Evolutionary conservation across 1,284 basidiomycete genomes (phyloP).

Genomic region (Cryptococcus neoformans): DNA sequence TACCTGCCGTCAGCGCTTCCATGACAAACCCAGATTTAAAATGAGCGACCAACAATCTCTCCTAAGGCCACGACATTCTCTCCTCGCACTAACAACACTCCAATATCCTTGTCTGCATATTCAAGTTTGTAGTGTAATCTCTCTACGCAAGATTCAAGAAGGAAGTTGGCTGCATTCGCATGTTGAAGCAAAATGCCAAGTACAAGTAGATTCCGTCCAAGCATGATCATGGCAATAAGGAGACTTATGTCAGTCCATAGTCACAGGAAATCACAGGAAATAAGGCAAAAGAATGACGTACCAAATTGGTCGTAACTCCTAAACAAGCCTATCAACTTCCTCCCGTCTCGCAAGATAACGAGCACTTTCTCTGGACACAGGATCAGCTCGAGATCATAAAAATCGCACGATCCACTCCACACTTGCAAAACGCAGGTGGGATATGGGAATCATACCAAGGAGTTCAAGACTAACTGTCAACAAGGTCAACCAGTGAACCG

Average conservation of each 20-base stretch:
- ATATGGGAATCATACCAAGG: not conserved
- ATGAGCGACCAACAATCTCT: constrained; percentile 73
- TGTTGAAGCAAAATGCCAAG: no score
- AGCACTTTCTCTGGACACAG: constrained; percentile 85
- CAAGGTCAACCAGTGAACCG: constrained; percentile 92
- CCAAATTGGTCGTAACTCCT: constrained; percentile 99
- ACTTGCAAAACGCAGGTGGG: not conserved
- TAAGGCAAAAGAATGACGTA: constrained; percentile 51
- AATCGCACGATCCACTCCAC: not conserved
- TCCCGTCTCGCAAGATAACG: constrained; percentile 90
- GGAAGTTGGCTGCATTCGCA: constrained; percentile 75
- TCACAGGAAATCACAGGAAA: no score
- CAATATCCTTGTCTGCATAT: constrained; percentile 44
- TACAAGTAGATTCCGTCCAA: no score
- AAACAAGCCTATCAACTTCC: constrained; percentile 93
- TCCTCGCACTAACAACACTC: constrained; percentile 86
- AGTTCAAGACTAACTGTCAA: constrained; percentile 81
- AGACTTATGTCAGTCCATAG: no score
- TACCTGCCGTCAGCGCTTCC: not conserved
- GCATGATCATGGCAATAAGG: no score
- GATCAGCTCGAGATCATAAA: constrained; percentile 10
- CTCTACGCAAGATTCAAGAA: constrained; percentile 77
- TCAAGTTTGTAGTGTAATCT: constrained; percentile 44
- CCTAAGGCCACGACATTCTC: constrained; percentile 98
- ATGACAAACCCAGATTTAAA: not conserved